A percentile compares a stretch with the other conserved stretches of the same genome.
These are phyloP conservation scores for Xylariales sp. DNA, from an alignment of 2,329 filamentous ascomycete species.

Conservation along the genomic window DNA sequence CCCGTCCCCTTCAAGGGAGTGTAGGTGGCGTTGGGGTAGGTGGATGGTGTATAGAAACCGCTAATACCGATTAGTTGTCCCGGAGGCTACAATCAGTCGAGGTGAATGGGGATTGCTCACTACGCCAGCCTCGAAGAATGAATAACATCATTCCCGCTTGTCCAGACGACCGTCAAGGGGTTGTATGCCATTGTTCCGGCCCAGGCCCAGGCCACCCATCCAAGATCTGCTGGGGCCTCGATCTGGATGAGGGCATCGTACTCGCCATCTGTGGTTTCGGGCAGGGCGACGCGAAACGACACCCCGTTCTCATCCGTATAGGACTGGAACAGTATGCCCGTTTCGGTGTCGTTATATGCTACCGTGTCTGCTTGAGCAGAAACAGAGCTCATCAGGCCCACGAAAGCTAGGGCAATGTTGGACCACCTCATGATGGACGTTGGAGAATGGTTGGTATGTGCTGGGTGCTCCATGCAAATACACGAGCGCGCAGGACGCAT, in stretches of 20 bases:
- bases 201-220: slow-evolving; percentile 38
- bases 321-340: slow-evolving; percentile 39
- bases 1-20: slow-evolving; percentile 30
- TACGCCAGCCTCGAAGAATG: slow-evolving; percentile 35
- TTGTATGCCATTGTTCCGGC: slow-evolving; percentile 37
- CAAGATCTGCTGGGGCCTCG: slow-evolving; percentile 29
- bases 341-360: slow-evolving; percentile 30
- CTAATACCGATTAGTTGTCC: slow-evolving; percentile 16
- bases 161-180: slow-evolving; percentile 35
- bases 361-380: slow-evolving; percentile 28
- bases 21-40: slow-evolving; percentile 27
- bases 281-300: slow-evolving; percentile 29
- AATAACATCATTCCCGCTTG: slow-evolving; percentile 30
- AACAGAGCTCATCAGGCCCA: neutral
- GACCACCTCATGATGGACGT: neutral
- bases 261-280: slow-evolving; percentile 23
- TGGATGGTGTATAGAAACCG: slow-evolving; percentile 29
- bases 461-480: neutral
- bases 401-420: neutral
- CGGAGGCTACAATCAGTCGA: neutral
- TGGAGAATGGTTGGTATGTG: neutral
- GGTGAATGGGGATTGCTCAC: slow-evolving; percentile 21
- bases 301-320: slow-evolving; percentile 31
- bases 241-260: slow-evolving; percentile 36
- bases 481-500: neutral